Evolutionary conservation across 192 early-diverging fungal genomes (phyloP), one percentile per base, ranked within the genome.

Genomic region (Linnemannia zychae): DNA sequence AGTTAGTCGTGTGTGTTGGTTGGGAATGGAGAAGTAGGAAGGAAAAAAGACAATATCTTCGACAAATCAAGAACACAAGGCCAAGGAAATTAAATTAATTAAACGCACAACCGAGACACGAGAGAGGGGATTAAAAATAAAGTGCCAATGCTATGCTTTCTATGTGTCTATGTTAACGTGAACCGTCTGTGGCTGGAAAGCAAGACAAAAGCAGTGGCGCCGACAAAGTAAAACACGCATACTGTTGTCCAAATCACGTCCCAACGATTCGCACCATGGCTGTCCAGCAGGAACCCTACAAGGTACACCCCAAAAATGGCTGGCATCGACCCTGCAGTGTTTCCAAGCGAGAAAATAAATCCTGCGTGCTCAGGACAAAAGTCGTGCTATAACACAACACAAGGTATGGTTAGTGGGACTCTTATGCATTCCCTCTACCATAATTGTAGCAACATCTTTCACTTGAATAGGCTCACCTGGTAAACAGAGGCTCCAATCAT

Each of bases 291-390:
- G 34, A 81, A 50, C 11, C 87, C 87, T 2, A 81, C 84, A 9
- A 88, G 38, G 33, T 71, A 72, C 0, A 88, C 66, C 18, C 87
- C 87, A 16, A 88, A 9, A 1, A 88, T 46, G 9, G 67, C 87
- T 20, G 87, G 87, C 20, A 88, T 73, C 0, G 79, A 82, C 1
- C 73, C 87, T n/a, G 80, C 74, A 31, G 87, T 82, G 67, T 86
- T 88, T 3, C 83, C 83, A 52, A 88, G 83, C 34, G 79, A 78
- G 36, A 82, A 88, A 53, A 88, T 86, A 36, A 82, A 73, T n/a
- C 87, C 87, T n/a, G 83, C 83, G 47, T 88, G 72, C 44, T 79
- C 72, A 2, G 87, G 83, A 66, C 82, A 83, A 70, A 88, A 81
- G 46, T 88, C 87, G 53, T 79, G 82, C 79, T 88, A 63, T 31